phyloP scores from a whole-genome alignment of 2,329 filamentous ascomycete genomes.

The Graphilbum ipis-grandicollis region DNA sequence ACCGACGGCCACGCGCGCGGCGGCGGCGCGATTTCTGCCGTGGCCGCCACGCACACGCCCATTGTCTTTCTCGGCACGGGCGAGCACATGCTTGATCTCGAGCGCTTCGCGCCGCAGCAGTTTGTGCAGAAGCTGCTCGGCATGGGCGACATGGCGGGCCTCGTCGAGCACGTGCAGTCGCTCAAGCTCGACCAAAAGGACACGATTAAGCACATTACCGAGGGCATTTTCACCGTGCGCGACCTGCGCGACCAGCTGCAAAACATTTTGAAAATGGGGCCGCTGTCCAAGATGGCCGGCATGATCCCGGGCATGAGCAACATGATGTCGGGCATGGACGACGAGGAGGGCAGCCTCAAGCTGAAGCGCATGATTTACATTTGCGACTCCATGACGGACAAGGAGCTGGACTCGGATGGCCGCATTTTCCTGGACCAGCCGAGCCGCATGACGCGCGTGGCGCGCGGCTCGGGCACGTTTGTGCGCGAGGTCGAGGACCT shows the following conservation, averaged over 20 bases:
- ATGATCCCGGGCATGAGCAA: slow-evolving; percentile 95
- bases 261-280: slow-evolving; percentile 99
- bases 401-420: slow-evolving; percentile 88
- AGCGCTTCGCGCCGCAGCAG: slow-evolving; percentile 79
- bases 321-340: slow-evolving; percentile 92
- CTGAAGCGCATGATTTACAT: slow-evolving; percentile 98
- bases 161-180: slow-evolving; percentile 92
- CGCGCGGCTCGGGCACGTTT: slow-evolving; percentile 73
- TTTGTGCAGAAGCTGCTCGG: slow-evolving; percentile 89
- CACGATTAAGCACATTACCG: slow-evolving; percentile 96
- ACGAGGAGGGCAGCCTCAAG: slow-evolving; percentile 86
- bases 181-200: slow-evolving; percentile 95
- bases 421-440: slow-evolving; percentile 89
- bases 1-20: slow-evolving; percentile 91
- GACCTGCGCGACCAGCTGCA: slow-evolving; percentile 88
- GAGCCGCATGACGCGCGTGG: slow-evolving; percentile 80
- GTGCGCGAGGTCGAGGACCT: slow-evolving; percentile 91
- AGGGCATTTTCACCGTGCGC: slow-evolving; percentile 88
- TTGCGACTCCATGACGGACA: slow-evolving; percentile 93
- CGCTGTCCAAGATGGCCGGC: slow-evolving; percentile 88
- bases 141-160: slow-evolving; percentile 90
- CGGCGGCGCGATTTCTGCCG: slow-evolving; percentile 92
- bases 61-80: slow-evolving; percentile 97
- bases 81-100: slow-evolving; percentile 90
- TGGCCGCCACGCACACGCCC: slow-evolving; percentile 87